Evolutionary conservation across 2,329 filamentous ascomycete species (phyloP), one percentile per base, ranked within the genome.

Genomic region (Verruconis gallopava): DNA sequence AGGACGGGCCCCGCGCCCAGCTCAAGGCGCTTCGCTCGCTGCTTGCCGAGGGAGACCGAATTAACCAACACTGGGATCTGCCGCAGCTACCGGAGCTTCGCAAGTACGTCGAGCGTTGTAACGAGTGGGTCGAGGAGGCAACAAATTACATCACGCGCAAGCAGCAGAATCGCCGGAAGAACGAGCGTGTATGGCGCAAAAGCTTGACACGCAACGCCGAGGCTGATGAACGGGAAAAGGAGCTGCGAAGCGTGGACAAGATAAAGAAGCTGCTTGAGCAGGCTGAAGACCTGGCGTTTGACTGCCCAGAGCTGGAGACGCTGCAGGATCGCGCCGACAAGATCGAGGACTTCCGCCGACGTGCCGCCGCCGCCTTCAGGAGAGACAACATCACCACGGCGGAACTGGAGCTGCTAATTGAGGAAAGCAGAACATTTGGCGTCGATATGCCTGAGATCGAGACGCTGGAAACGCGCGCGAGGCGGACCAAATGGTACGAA

Each of bases 91-190:
- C 81, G 52, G 75, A 84, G 52, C 72, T 98, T 51, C 82, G 79
- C 62, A 75, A 80, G 50, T 98, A 93, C 65, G 91, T 98, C 59
- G 86, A 94, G 52, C 81, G 85, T 54, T 96, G 91, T 67, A 93
- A 94, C 61, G 86, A 93, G 57, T 95, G 93, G 83, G 85, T 95
- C 48, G 91, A 96, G 54, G 89, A 96, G 64, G 91, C 91, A 49
- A 91, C 85, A 54, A 88, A 83, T 57, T 98, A 93, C 67, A 94
- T 88, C 55, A 88, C 91, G 45, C 83, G 91, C 52, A 98, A 98
- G 66, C 89, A 95, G 65, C 89, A 95, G 63, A 93, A 93, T 56
- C 82, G 91, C 48, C 85, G 89, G 47, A 96, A 96, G 64, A 93
- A 82, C 60, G 89, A 95, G 54, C 91, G 85, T 56, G 75, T 75